Base-by-base conservation (phyloP, 345 rosid genomes). In the Dimocarpus longan region DNA sequence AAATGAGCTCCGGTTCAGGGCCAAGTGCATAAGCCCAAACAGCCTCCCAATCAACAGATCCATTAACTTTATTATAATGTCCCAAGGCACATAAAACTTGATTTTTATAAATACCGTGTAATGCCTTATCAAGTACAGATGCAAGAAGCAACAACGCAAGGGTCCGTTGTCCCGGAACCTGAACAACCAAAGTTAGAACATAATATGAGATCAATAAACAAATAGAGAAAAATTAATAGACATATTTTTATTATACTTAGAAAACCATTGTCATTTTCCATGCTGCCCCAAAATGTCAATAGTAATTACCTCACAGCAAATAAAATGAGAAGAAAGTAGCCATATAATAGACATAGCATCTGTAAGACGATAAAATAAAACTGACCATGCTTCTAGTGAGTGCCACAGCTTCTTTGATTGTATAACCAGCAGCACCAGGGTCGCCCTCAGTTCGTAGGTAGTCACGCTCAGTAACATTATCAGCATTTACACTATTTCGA, bases 1-100 rank as follows among this genome's bases (percentile, higher is more conserved):
- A 90, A 83, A 86, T 89, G 80, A 95, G 96, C 83, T 91, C 97
- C 77, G 99, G 99, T 88, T 95, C 91, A 11, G 99, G 99, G 75
- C 97, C 99, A 74, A 95, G 91, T 32, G 97, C 93, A 84, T 85
- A 93, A 71, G 97, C 97, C 97, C 98, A 93, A 82, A 95, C 84
- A 73, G 97, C 98, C 83, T 89, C 94, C 98, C 98, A 95, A 75
- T 95, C 98, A 84, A 78, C 81, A 66, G 82, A 65, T 43, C 66
- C 75, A 70, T 82, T 84, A 71, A 76, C 80, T 60, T 78, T 83
- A 68, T 79, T 56, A 76, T 79, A 73, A 73, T 57, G 77, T 74
- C 66, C 77, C 78, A 78, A 32, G 39, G 76, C 56, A 80, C 68
- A 46, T 52, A 89, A 88, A 78, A 85, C 87, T 85, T 81, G 88